These are phyloP conservation scores for Corymbia citriodora DNA, from an alignment of 441 rosid species.

Conservation along the genomic window DNA sequence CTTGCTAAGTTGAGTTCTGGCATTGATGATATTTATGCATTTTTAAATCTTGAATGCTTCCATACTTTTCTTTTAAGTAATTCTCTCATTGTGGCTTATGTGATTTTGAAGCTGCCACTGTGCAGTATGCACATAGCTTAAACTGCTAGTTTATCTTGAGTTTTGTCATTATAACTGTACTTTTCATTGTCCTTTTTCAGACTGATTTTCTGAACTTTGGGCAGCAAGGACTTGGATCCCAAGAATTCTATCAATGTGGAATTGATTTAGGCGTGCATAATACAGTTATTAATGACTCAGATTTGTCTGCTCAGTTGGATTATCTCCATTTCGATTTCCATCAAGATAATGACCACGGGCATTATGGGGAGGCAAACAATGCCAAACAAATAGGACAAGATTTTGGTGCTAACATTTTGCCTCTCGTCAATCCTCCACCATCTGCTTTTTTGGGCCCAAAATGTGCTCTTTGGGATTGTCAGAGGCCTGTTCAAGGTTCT, in stretches of 20 bases:
- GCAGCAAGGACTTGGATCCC: conserved; percentile 29
- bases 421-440: conserved; percentile 45
- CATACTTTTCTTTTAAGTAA: neutral
- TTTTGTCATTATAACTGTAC: neutral
- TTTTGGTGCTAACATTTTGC: conserved; percentile 26
- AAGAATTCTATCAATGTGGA: conserved; percentile 35
- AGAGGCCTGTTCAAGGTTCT: conserved; percentile 55
- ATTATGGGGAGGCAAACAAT: conserved; percentile 19
- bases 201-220: conserved; percentile 23
- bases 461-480: conserved; percentile 73
- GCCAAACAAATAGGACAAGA: conserved; percentile 21
- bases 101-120: neutral
- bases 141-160: neutral
- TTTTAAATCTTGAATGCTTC: neutral
- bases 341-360: conserved; percentile 37
- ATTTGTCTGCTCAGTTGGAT: conserved; percentile 39
- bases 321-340: conserved; percentile 36
- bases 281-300: conserved; percentile 23
- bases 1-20: neutral
- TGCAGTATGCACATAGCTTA: neutral
- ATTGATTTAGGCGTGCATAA: conserved; percentile 24
- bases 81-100: neutral
- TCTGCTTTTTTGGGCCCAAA: conserved; percentile 60
- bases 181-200: conserved; percentile 20
- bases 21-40: neutral